Evolutionary conservation across 176 grass and related monocot species (phyloP).

Genomic region (Triticum timopheevii): DNA sequence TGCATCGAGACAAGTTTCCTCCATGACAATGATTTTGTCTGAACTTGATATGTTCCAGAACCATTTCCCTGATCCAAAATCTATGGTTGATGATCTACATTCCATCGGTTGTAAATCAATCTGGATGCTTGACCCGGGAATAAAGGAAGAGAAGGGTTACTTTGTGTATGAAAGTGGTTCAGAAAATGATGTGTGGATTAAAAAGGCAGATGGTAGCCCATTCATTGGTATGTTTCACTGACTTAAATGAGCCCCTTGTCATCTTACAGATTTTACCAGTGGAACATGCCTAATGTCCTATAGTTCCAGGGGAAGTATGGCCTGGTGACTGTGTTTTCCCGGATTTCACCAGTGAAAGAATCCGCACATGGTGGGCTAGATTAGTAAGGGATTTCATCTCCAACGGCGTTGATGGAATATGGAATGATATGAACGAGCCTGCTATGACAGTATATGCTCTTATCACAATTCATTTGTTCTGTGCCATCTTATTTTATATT

Average conservation of each 20-base stretch:
- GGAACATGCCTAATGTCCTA: constrained; percentile 4
- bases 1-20: neutral
- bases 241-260: neutral
- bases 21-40: neutral
- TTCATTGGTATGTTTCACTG: constrained; percentile 58
- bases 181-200: constrained; percentile 77
- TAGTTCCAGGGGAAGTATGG: constrained; percentile 77
- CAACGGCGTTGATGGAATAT: constrained; percentile 95
- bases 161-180: constrained; percentile 80
- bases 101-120: constrained; percentile 76
- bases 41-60: constrained; percentile 38
- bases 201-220: constrained; percentile 60
- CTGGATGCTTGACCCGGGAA: constrained; percentile 99
- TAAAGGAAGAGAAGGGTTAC: constrained; percentile 82
- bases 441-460: constrained; percentile 58
- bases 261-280: neutral
- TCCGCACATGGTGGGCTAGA: constrained; percentile 80
- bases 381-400: constrained; percentile 79
- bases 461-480: constrained; percentile 5
- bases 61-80: constrained; percentile 74
- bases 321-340: constrained; percentile 95
- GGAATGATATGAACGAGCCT: constrained; percentile 99
- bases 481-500: constrained; percentile 6
- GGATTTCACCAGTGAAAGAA: constrained; percentile 75
- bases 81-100: constrained; percentile 75